Percentiles rank a stretch among this genome's conserved stretches.
phyloP scores from a whole-genome alignment of 2,329 filamentous ascomycete species.

The Diatrype stigma region DNA sequence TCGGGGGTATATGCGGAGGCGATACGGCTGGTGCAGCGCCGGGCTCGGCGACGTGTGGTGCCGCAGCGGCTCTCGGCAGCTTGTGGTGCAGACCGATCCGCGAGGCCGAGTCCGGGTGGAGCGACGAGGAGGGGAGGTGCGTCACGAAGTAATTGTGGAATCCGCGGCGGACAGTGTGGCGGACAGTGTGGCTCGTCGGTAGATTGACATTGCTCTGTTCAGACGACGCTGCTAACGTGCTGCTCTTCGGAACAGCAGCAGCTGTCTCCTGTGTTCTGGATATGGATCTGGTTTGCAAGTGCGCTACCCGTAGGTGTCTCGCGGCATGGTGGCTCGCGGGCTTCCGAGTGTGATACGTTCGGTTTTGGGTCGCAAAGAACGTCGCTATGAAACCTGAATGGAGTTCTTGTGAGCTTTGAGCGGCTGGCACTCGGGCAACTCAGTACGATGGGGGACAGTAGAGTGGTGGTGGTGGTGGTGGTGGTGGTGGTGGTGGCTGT shows the following conservation, averaged over 20 bases:
- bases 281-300: slow-evolving; percentile 4
- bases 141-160: slow-evolving; percentile 99
- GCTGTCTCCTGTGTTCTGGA: slow-evolving; percentile 6
- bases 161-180: slow-evolving; percentile 34
- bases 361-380: slow-evolving; percentile 23
- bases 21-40: slow-evolving; percentile 54
- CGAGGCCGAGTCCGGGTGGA: slow-evolving; percentile 77
- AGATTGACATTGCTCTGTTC: slow-evolving; percentile 5
- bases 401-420: neutral
- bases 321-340: slow-evolving; percentile 2
- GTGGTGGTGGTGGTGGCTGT: too few species aligned
- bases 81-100: slow-evolving; percentile 70
- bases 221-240: slow-evolving; percentile 3
- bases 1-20: slow-evolving; percentile 55
- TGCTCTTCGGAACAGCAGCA: neutral
- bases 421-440: neutral
- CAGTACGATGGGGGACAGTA: slow-evolving; percentile 4
- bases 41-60: slow-evolving; percentile 61
- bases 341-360: slow-evolving; percentile 8
- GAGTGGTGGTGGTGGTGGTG: neutral
- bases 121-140: slow-evolving; percentile 85
- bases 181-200: slow-evolving; percentile 3
- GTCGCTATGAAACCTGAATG: slow-evolving; percentile 27
- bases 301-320: slow-evolving; percentile 3
- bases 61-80: slow-evolving; percentile 78